Evolutionary conservation across 345 rosid genomes (phyloP), one percentile per base, ranked within the genome.

Genomic region (Eucalyptus urophylla): DNA sequence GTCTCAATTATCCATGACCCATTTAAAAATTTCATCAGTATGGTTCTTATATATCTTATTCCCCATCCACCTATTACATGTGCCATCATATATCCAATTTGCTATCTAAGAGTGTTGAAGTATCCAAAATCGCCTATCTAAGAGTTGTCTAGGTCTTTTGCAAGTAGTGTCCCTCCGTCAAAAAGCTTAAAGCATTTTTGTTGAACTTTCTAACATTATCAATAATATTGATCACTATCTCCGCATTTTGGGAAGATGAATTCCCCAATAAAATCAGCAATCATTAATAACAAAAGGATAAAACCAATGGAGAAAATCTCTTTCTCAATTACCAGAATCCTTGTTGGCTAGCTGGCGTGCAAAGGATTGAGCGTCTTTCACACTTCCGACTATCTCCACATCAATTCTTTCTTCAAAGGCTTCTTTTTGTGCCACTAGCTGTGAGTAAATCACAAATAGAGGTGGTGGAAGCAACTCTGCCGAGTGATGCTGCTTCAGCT

Each of bases 391-490:
- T 60, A 98, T 93, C 86, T 96, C 99, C 53, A 97, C 24, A 69
- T 95, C 97, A 31, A 96, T 92, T 69, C 88, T 93, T 89, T 97
- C 99, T 87, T 94, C 96, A 87, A 98, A 98, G 56, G 98, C 99
- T 91, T 95, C 99, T 91, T 96, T 97, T 83, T 94, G 99, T 21
- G 98, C 98, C 90, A 93, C 44, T 49, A 98, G 93, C 94, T 95
- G 96, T 1, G 99, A 95, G 88, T 94, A 98, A 37, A 98, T 91
- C 88, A 98, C 95, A 76, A 97, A 95, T 80, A 98, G 97, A 14
- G 99, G 96, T 37, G 95, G 98, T 49, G 99, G 97, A 92, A 98
- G 98, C 91, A 98, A 91, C 95, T 98, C 99, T 54, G 99, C 98
- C 7, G 94, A 92, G 89, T 91, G 92, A 87, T 94, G 96, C 93